Base-by-base conservation (phyloP, 257 asterid species). In the Solanum tacnaense region DNA sequence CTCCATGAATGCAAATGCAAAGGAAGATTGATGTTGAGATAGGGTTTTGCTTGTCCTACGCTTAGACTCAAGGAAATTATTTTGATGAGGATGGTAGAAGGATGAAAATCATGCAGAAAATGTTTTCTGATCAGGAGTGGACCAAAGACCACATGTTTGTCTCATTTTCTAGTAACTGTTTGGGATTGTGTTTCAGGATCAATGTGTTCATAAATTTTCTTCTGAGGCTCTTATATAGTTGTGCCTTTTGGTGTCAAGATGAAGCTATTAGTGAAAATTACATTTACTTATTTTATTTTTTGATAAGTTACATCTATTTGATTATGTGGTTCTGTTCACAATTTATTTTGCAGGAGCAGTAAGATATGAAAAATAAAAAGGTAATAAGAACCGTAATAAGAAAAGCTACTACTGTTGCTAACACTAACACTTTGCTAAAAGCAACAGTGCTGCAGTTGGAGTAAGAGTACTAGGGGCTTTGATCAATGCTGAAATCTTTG, bases 401-500 rank as follows among this genome's bases (percentile, higher is more conserved):
- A 81, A 29, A 25, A 9, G 29, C 68, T 81, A 46, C 29, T 46
- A 31, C 67, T 46, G 68, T 81, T 46, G 39, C 85, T 44, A 44
- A 81, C 68, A 44, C 5, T 16, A 81, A 81, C 29, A 1, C 85
- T 46, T 31, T 4, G 68, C 41, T 81, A 46, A 27, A 16, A 81
- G 68, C 70, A 29, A 81, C 68, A 79, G 67, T 79, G 10, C 85
- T 81, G 41, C 85, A 44, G 85, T 29, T 29, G 41, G 85, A 18
- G 23, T 46, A 81, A 49, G 67, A 79, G 68, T 46, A 29, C 27
- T 16, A 27, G 68, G 34, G 38, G 41, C 11, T 79, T 44, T 81
- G 70, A 46, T 46, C 70, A 81, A 91, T 92, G 95, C 91, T 88
- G 92, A 87, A n/a, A 90, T 68, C 44, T 84, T 62, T 89, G 76